Evolutionary conservation across 805 yeast species (phyloP), one percentile per base, ranked within the genome.

Genomic region (Ascoidea rubescens): DNA sequence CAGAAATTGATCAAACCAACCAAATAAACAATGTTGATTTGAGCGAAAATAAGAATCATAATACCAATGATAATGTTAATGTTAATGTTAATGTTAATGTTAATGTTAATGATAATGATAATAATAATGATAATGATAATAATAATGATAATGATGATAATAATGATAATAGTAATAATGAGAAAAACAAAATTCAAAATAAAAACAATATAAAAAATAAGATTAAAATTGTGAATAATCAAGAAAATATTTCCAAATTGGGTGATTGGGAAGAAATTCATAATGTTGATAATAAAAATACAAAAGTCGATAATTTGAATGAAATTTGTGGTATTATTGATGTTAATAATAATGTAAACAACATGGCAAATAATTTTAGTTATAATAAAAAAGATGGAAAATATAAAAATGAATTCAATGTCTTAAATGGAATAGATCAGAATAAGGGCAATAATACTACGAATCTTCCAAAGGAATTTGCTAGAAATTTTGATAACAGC

Each of bases 361-460:
- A 10, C 21, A 30, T 45, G 3, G 21, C 10, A 16, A 16, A 8
- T 10, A 12, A 17, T 45, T 45, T 12, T 14, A 2, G 10, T 45
- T 45, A 12, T 10, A 45, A 16, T 45, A 10, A 10, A 16, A 16
- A 16, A 2, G n/a, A 45, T 48, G 8, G 4, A 16, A 17, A 16
- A 31, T 32, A 16, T 48, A 7, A 10, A 14, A 48, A n/a, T 48
- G 10, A 16, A 33, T 32, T 48, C 37, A 6, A 16, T 31, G 14
- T 48, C 6, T 32, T 31, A 7, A 31, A n/a, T 48, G 6, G 8
- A 7, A 49, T 53, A 42, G 58, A 55, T 47, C 45, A 48, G 21
- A 31, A 46, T 14, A 44, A 17, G 10, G 48, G 48, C 12, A 51
- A 50, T 30, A 53, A 56, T 56, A 43, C 52, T n/a, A 48, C 45